phyloP scores from a whole-genome alignment of 345 rosid species.

The Pistacia atlantica region DNA sequence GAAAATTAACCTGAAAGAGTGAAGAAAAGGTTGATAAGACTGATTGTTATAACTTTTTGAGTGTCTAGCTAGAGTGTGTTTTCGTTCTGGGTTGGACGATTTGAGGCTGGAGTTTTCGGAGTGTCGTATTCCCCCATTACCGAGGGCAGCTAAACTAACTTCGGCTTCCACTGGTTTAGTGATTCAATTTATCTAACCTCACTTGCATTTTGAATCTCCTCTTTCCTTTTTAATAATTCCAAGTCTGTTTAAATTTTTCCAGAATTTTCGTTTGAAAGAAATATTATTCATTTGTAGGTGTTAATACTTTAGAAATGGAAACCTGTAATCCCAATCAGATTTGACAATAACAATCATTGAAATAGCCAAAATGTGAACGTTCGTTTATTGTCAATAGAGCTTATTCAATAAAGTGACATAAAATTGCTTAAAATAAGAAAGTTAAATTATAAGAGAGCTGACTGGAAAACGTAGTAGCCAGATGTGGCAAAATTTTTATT shows the following conservation, averaged over 20 bases:
- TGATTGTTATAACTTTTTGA: neutral
- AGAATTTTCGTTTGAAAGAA: neutral
- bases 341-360: neutral
- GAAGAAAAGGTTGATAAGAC: neutral
- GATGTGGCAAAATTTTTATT: neutral
- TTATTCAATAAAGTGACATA: neutral
- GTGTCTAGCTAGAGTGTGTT: neutral
- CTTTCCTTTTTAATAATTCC: neutral
- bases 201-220: neutral
- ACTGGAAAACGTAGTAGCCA: neutral
- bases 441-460: neutral
- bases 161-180: neutral
- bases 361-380: neutral
- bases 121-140: neutral
- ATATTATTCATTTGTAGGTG: neutral
- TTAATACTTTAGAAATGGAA: neutral
- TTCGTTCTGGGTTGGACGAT: neutral
- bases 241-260: neutral
- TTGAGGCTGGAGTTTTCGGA: neutral
- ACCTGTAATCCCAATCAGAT: too few relatives aligned
- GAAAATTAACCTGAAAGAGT: neutral
- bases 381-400: neutral
- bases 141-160: neutral
- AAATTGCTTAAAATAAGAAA: neutral
- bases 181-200: neutral